phyloP scores from a whole-genome alignment of 2,329 filamentous ascomycete genomes.

The Sphaerostilbella broomeana region DNA sequence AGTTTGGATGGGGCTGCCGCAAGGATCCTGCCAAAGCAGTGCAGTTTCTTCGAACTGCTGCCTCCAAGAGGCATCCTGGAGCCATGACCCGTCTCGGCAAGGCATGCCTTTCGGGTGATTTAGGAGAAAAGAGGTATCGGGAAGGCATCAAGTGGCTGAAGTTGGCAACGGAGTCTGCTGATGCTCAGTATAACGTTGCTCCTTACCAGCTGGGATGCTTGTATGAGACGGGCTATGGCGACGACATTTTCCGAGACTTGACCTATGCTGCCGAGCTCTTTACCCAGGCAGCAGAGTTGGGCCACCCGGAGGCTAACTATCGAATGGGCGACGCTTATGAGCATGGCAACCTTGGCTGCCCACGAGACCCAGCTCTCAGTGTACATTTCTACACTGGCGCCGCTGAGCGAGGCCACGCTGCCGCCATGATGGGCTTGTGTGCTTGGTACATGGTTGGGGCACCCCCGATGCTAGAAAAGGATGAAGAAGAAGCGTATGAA shows the following conservation, averaged over 20 bases:
- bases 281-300: slow-evolving; percentile 87
- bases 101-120: slow-evolving; percentile 81
- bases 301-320: slow-evolving; percentile 78
- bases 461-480: slow-evolving; percentile 84
- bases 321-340: slow-evolving; percentile 96
- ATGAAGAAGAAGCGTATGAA: slow-evolving; percentile 93
- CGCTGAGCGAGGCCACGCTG: slow-evolving; percentile 73
- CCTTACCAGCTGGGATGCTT: slow-evolving; percentile 85
- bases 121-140: slow-evolving; percentile 78
- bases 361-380: slow-evolving; percentile 82
- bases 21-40: slow-evolving; percentile 87
- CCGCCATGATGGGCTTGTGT: slow-evolving; percentile 96
- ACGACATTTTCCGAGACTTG: slow-evolving; percentile 88
- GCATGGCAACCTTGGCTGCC: slow-evolving; percentile 80
- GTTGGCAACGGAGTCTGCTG: slow-evolving; percentile 81
- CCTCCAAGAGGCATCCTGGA: slow-evolving; percentile 89
- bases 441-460: slow-evolving; percentile 98
- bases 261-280: slow-evolving; percentile 89
- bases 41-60: slow-evolving; percentile 84
- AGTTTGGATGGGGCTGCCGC: slow-evolving; percentile 94
- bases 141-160: slow-evolving; percentile 97
- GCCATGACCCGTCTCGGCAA: slow-evolving; percentile 89
- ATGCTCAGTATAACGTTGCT: slow-evolving; percentile 84
- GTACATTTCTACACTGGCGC: slow-evolving; percentile 97
- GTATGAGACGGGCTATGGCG: slow-evolving; percentile 89